Conservation (phyloP, 805 yeast genomes). For the Ogataea wickerhamii region DNA sequence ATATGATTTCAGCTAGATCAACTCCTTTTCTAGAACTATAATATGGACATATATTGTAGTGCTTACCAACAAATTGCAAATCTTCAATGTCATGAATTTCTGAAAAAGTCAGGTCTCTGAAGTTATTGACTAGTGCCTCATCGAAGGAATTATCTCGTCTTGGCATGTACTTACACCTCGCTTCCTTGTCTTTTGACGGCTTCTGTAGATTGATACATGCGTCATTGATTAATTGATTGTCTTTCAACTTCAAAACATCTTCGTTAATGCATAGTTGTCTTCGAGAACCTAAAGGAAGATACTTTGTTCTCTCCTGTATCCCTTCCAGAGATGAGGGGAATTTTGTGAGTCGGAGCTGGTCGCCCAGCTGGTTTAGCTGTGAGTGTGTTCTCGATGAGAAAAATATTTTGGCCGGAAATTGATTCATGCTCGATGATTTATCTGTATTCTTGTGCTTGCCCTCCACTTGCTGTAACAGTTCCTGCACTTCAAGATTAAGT, state of each 20-base stretch:
- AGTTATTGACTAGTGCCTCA: conserved; percentile 34
- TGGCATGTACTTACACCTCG: conserved; percentile 42
- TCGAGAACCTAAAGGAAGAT: conserved; percentile 74
- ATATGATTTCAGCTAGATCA: conserved; percentile 64
- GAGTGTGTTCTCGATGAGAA: conserved; percentile 90
- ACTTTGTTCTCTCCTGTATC: conserved; percentile 54
- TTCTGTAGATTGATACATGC: conserved; percentile 72
- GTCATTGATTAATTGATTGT: conserved; percentile 63
- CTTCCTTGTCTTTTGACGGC: conserved; percentile 13
- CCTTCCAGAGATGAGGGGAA: conserved; percentile 59
- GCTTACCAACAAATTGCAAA: conserved; percentile 54
- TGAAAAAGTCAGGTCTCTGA: conserved; percentile 54
- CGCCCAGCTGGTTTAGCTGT: conserved; percentile 75
- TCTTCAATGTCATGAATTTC: conserved; percentile 78
- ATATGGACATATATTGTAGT: conserved; percentile 70
- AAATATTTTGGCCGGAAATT: conserved; percentile 47
- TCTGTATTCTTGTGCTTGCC: conserved; percentile 22
- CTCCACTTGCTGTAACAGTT: conserved; percentile 43
- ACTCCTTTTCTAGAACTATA: conserved; percentile 63
- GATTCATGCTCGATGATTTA: conserved; percentile 20
- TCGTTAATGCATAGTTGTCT: conserved; percentile 80
- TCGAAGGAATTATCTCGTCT: conserved; percentile 31
- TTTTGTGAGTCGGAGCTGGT: conserved; percentile 58
- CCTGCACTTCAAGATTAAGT: conserved; percentile 46
- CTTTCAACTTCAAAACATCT: conserved; percentile 46